A percentile compares a stretch with the other conserved stretches of the same genome.
Conservation (phyloP, 345 rosid genomes). For the Acer saccharum region DNA sequence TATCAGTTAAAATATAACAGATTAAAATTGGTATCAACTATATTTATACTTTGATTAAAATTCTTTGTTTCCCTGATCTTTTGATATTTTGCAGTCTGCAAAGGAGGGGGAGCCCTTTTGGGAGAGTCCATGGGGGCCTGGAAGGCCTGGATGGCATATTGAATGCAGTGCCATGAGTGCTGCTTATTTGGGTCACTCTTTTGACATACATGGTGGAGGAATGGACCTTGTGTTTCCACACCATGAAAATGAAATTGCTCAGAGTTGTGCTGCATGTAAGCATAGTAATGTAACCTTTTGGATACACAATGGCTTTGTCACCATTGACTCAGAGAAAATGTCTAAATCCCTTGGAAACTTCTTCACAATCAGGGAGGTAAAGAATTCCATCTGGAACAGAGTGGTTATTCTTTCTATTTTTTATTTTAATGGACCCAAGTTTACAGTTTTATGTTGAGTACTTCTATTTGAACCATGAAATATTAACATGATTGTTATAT, state of each 20-base stretch:
- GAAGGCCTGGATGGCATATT: constrained; percentile 99
- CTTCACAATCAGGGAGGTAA: constrained; percentile 94
- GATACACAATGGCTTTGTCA: constrained; percentile 97
- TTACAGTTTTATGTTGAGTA: background rate
- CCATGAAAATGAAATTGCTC: constrained; percentile 98
- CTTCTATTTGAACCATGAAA: constrained; percentile 1
- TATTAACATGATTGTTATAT: constrained; percentile 8
- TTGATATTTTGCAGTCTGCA: constrained; percentile 53
- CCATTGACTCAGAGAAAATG: constrained; percentile 95
- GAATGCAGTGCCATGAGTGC: constrained; percentile 98
- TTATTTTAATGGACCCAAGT: background rate
- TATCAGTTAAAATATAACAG: background rate
- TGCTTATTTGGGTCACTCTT: constrained; percentile 77
- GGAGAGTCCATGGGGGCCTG: constrained; percentile 99
- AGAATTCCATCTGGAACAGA: background rate
- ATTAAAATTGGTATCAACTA: background rate
- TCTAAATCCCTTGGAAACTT: constrained; percentile 97
- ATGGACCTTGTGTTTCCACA: constrained; percentile 99
- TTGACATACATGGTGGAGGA: constrained; percentile 98
- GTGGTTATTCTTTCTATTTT: background rate
- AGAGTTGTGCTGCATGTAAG: constrained; percentile 92
- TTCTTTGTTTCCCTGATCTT: background rate
- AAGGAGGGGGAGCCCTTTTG: constrained; percentile 91
- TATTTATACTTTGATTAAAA: background rate
- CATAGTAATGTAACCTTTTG: constrained; percentile 77